Evolutionary conservation across 202 grass and related monocot species (phyloP).

Genomic region (Cymbopogon flexuosus): DNA sequence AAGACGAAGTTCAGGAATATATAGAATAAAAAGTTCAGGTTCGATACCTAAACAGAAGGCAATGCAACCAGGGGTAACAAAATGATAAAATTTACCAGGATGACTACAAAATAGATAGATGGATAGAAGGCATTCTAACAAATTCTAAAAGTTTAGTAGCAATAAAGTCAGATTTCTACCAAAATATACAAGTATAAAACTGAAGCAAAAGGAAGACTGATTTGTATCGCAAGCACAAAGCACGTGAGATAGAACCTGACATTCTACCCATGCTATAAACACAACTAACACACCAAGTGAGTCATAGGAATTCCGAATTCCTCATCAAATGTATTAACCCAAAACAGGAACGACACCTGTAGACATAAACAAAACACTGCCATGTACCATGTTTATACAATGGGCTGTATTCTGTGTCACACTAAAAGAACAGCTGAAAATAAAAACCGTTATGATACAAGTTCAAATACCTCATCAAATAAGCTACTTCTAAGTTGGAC

Average conservation of each 20-base stretch:
- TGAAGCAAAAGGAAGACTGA: too few species aligned
- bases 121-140: background rate
- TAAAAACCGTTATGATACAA: background rate
- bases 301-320: background rate
- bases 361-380: background rate
- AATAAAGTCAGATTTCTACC: background rate
- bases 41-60: background rate
- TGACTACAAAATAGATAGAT: background rate
- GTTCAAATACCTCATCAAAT: background rate
- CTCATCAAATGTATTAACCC: background rate
- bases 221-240: too few species aligned
- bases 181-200: too few species aligned
- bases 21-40: background rate
- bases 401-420: background rate
- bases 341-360: too few species aligned
- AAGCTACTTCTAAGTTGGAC: background rate
- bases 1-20: background rate
- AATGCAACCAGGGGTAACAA: background rate
- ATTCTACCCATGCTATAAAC: background rate
- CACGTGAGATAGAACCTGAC: too few species aligned
- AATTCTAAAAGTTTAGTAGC: background rate
- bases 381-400: background rate
- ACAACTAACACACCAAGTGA: background rate
- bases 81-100: background rate
- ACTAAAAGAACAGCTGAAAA: background rate